phyloP scores from a whole-genome alignment of 2,329 filamentous ascomycete genomes.

The Tolypocladium pustulatum region DNA sequence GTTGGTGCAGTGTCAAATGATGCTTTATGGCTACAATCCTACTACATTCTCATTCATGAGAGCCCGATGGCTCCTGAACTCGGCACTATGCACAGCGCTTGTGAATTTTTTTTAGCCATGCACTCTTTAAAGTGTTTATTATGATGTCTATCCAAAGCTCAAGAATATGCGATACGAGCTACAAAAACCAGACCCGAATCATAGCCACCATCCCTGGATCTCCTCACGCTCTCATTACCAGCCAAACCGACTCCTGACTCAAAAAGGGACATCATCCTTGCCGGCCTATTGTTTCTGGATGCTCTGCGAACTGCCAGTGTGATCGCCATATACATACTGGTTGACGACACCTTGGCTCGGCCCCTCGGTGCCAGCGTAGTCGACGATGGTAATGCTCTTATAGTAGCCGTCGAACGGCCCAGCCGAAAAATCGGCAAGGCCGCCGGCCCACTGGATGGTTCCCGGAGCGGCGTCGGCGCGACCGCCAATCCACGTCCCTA shows the following conservation, averaged over 20 bases:
- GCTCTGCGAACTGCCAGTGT: constrained; percentile 36
- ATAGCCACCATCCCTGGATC: not conserved
- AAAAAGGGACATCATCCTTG: not conserved
- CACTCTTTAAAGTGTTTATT: not conserved
- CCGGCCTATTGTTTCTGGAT: constrained; percentile 24
- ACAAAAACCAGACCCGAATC: too few relatives aligned
- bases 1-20: not conserved
- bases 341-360: constrained; percentile 27
- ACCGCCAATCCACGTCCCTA: constrained; percentile 58
- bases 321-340: constrained; percentile 42
- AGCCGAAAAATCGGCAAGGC: constrained; percentile 40
- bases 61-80: not conserved
- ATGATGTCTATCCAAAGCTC: not conserved
- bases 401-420: constrained; percentile 46
- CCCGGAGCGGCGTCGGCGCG: constrained; percentile 49
- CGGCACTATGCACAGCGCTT: not conserved
- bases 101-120: too few relatives aligned
- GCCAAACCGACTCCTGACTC: too few relatives aligned
- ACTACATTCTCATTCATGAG: not conserved
- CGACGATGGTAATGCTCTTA: constrained; percentile 42
- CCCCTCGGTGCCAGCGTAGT: constrained; percentile 40
- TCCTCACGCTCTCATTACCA: not conserved
- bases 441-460: constrained; percentile 62
- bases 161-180: not conserved
- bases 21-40: not conserved